Evolutionary conservation across 176 grass and related monocot genomes (phyloP).

Genomic region (Carex kokanica): DNA sequence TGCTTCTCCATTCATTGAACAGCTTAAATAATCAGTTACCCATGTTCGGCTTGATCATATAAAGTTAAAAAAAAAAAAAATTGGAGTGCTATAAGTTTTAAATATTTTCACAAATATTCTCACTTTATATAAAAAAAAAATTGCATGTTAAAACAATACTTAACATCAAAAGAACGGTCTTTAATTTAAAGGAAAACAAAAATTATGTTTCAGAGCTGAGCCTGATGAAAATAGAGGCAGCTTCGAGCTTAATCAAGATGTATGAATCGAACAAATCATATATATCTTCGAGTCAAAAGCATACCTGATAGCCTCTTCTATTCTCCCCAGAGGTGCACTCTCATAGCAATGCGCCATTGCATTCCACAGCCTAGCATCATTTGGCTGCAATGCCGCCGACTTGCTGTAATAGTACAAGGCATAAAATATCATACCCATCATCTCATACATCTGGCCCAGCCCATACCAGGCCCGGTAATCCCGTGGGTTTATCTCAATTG

Average conservation of each 20-base stretch:
- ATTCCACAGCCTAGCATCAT: slow-evolving; percentile 91
- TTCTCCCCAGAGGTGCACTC: slow-evolving; percentile 84
- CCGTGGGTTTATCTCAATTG: slow-evolving; percentile 95
- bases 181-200: background rate
- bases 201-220: background rate
- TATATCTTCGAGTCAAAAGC: background rate
- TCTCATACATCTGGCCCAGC: slow-evolving; percentile 98
- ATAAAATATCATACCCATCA: slow-evolving; percentile 97
- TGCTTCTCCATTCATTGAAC: too few relatives aligned
- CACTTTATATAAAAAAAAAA: too few relatives aligned
- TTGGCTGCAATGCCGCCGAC: slow-evolving; percentile 81
- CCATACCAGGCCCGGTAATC: slow-evolving; percentile 99
- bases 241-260: background rate
- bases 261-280: background rate
- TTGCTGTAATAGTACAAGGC: slow-evolving; percentile 86
- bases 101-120: background rate
- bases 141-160: background rate
- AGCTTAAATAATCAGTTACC: too few relatives aligned
- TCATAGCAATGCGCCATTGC: slow-evolving; percentile 99
- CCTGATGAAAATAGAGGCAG: background rate
- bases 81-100: background rate
- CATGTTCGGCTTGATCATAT: background rate
- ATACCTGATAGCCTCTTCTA: slow-evolving; percentile 74
- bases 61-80: background rate
- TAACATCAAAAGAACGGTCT: background rate